A percentile compares a stretch with the other conserved stretches of the same genome.
Evolutionary conservation across 2,329 filamentous ascomycete genomes (phyloP).

Genomic region (Aspergillus melleus): DNA sequence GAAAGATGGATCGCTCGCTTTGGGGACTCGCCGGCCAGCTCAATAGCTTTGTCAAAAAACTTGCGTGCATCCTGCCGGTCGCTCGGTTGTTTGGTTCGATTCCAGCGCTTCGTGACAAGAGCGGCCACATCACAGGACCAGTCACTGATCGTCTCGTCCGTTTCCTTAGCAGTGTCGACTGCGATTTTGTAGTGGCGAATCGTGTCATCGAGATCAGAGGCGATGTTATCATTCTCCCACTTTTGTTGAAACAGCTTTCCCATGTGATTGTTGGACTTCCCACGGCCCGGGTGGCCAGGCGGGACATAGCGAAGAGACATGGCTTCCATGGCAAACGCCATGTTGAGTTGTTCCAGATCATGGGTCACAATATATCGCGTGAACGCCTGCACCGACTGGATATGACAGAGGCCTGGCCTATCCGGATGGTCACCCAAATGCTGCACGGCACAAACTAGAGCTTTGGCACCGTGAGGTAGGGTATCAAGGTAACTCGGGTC

Average conservation of each 20-base stretch:
- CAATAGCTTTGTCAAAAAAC: conserved; percentile 2
- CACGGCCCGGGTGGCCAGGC: conserved; percentile 3
- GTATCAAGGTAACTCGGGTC: conserved; percentile 1
- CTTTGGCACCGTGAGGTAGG: background rate
- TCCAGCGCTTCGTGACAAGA: background rate
- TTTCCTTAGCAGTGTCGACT: background rate
- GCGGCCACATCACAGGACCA: conserved; percentile 6
- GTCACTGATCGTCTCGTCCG: background rate
- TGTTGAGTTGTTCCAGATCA: background rate
- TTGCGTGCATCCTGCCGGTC: conserved; percentile 2
- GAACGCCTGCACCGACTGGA: conserved; percentile 1
- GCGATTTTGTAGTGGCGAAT: conserved; percentile 5
- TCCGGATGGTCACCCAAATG: conserved; percentile 2
- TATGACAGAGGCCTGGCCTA: conserved; percentile 2
- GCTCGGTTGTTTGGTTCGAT: background rate
- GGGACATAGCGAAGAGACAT: conserved; percentile 6
- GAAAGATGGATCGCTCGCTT: conserved; percentile 2
- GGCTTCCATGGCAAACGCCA: conserved; percentile 4
- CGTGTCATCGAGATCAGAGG: conserved; percentile 1
- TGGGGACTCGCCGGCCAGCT: background rate
- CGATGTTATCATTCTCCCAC: background rate
- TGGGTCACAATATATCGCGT: background rate
- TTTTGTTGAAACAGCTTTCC: conserved; percentile 1
- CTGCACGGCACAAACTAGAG: conserved; percentile 5
- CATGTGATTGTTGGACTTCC: conserved; percentile 7